Evolutionary conservation across 1,284 basidiomycete species (phyloP), one percentile per base, ranked within the genome.

Genomic region (Schizophyllum commune): DNA sequence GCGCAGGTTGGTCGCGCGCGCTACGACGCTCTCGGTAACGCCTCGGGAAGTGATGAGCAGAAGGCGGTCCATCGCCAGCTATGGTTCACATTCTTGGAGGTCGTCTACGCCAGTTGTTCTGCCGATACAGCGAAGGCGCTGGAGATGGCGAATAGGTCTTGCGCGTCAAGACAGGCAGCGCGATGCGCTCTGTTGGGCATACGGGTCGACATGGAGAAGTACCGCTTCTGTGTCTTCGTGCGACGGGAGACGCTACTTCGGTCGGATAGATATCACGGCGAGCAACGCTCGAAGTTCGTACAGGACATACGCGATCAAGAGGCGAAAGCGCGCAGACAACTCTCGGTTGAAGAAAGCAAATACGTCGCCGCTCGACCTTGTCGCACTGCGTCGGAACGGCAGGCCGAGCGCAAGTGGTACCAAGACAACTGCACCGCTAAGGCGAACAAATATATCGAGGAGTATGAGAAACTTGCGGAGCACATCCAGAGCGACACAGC

Each of bases 171-270:
- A 55, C 75, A 81, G 65, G 67, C 76, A 55, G 72, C 77, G 19
- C 74, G 68, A 15, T 74, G 75, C 20, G 62, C 67, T 15, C 63
- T 82, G 8, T 69, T 78, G 32, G 61, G 69, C 21, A 70, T 80
- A 66, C 73, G 75, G 7, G 72, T 74, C 32, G 67, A 74, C n/a
- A 64, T 82, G 32, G 76, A 80, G 62, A 64, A 66, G 21, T 77
- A 75, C 62, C 70, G 71, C 52, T 76, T 78, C 66, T 70, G 72
- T 33, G 63, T 74, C n/a, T 63, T 61, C 17, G 71, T 78, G 65
- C 56, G 63, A 1, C 62, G 66, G 13, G 65, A 68, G 9, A 27
- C 11, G 9, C 53, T 5, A n/a, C 20, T 55, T 11, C 53, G 53
- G 52, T 9, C 3, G 11, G 53, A 13, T 15, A 55, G 6, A 6